A percentile compares a stretch with the other conserved stretches of the same genome.
phyloP scores from a whole-genome alignment of 179 eudicot genomes.

The Camellia oleifera region DNA sequence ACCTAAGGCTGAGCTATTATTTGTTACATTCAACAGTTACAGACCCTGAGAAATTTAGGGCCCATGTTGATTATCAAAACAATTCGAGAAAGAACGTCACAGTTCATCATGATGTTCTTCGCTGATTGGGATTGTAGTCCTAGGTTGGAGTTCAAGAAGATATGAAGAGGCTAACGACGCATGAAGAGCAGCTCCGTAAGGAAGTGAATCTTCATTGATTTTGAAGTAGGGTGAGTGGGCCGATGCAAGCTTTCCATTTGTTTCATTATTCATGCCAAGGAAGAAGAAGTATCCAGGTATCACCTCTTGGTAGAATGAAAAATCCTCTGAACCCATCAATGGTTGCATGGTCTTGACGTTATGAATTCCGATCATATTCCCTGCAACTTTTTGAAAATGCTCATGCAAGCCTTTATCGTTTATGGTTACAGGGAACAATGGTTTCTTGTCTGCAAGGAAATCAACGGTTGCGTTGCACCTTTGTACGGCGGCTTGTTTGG shows the following conservation, averaged over 20 bases:
- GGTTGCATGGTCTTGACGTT: slow-evolving; percentile 67
- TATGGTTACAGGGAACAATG: slow-evolving; percentile 60
- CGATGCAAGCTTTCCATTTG: slow-evolving; percentile 34
- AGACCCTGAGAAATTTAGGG: neutral
- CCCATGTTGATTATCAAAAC: neutral
- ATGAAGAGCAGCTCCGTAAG: slow-evolving; percentile 90
- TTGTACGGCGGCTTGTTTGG: slow-evolving; percentile 80
- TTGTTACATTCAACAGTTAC: no score
- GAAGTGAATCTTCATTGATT: slow-evolving; percentile 72
- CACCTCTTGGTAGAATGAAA: slow-evolving; percentile 73
- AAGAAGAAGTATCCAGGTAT: slow-evolving; percentile 89
- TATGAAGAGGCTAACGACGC: slow-evolving; percentile 77
- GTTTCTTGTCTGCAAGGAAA: slow-evolving; percentile 37
- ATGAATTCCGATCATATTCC: slow-evolving; percentile 49
- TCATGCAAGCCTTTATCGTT: slow-evolving; percentile 63
- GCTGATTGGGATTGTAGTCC: slow-evolving; percentile 4
- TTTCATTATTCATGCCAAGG: slow-evolving; percentile 69
- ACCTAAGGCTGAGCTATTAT: no score
- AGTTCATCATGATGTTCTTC: slow-evolving; percentile 56
- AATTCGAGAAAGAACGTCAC: slow-evolving; percentile 26
- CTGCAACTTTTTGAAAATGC: slow-evolving; percentile 55
- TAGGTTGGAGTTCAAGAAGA: slow-evolving; percentile 41
- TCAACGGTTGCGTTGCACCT: slow-evolving; percentile 85
- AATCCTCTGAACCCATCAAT: slow-evolving; percentile 88
- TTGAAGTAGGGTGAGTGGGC: slow-evolving; percentile 64